These are phyloP conservation scores for Diaporthe nobilis DNA, from an alignment of 2,329 filamentous ascomycete genomes.

Conservation along the genomic window DNA sequence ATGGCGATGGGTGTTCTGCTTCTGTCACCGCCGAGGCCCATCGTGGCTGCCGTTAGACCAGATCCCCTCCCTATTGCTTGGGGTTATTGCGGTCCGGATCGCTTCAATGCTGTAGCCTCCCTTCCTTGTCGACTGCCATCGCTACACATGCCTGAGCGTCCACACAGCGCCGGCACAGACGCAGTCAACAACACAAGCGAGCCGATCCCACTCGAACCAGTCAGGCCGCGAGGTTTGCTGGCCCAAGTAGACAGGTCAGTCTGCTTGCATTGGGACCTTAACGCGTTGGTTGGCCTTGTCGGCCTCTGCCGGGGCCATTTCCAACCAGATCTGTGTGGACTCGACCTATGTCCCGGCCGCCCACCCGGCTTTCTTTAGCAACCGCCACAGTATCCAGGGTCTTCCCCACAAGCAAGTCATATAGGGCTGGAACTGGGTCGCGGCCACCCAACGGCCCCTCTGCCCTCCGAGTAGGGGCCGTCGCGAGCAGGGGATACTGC, in stretches of 20 bases:
- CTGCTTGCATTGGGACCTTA: not conserved
- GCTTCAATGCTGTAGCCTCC: not conserved
- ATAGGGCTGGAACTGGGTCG: constrained; percentile 32
- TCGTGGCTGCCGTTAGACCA: constrained; percentile 23
- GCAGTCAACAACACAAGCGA: not conserved
- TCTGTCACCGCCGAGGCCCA: not conserved
- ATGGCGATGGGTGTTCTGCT: not conserved
- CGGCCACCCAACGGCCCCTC: constrained; percentile 14
- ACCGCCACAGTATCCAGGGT: not conserved
- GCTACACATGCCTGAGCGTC: not conserved
- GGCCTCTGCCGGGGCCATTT: constrained; percentile 2
- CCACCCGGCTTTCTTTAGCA: constrained; percentile 26
- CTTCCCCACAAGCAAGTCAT: constrained; percentile 27
- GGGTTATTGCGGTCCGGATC: not conserved
- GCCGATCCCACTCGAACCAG: not conserved
- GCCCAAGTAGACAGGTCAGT: not conserved
- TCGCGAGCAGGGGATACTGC: constrained; percentile 22
- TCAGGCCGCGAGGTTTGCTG: not conserved
- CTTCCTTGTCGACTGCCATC: no score
- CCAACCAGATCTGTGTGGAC: constrained; percentile 13
- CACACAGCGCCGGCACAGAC: not conserved
- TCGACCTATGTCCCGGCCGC: constrained; percentile 15
- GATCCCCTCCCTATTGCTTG: not conserved
- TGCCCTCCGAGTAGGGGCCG: not conserved
- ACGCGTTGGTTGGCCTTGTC: not conserved